phyloP scores from a whole-genome alignment of 371 early-diverging fungal species.

The Mucor mucedo region DNA sequence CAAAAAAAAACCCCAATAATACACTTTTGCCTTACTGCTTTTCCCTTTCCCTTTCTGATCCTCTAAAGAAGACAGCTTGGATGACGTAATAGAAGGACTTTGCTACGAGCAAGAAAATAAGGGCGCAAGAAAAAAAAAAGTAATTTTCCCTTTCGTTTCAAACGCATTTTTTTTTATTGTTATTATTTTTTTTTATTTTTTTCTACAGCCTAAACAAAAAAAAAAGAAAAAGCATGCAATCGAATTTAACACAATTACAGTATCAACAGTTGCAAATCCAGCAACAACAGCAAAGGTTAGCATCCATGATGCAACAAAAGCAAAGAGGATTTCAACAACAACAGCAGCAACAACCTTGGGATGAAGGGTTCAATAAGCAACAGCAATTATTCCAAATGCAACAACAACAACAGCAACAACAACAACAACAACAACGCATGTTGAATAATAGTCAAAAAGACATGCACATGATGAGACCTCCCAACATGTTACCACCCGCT shows the following conservation, averaged over 20 bases:
- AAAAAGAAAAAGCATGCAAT: slow-evolving; percentile 8
- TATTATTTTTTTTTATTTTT: background rate
- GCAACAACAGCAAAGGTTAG: slow-evolving; percentile 23
- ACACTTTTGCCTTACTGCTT: too few species aligned
- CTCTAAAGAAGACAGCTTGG: background rate
- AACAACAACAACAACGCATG: slow-evolving; percentile 3
- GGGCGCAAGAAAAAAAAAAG: too few species aligned
- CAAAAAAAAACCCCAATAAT: too few species aligned
- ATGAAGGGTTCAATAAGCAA: background rate
- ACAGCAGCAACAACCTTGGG: slow-evolving; percentile 5
- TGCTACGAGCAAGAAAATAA: too few species aligned
- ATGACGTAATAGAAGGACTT: background rate
- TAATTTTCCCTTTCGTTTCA: background rate
- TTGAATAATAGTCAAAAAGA: background rate
- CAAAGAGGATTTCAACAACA: slow-evolving; percentile 1
- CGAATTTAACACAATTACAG: slow-evolving; percentile 20
- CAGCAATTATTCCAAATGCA: slow-evolving; percentile 5
- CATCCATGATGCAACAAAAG: slow-evolving; percentile 24
- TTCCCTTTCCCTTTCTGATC: too few species aligned
- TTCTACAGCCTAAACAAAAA: background rate
- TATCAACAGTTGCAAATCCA: slow-evolving; percentile 18
- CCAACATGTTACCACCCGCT: slow-evolving; percentile 15
- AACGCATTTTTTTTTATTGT: background rate
- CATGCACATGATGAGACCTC: slow-evolving; percentile 5
- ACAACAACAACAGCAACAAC: slow-evolving; percentile 3